Base-by-base conservation (phyloP, 1,284 basidiomycete genomes). In the Cerrena zonata region DNA sequence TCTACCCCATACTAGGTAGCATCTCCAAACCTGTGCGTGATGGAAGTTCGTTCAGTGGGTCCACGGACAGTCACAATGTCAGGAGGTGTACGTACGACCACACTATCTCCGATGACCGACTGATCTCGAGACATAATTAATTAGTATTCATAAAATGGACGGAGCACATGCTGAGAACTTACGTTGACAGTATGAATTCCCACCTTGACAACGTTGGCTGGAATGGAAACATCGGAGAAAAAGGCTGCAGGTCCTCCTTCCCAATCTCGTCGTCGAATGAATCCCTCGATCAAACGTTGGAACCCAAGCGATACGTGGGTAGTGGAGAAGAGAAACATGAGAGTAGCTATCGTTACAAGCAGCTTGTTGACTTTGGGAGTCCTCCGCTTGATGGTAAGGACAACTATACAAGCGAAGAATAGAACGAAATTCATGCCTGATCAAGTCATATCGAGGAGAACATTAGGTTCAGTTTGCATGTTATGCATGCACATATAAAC, bases 151-250 rank as follows among this genome's bases (percentile, higher is more conserved):
- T 40, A 19, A 40, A 15, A 40, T 10, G n/a, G n/a, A n/a, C n/a
- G n/a, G n/a, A n/a, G n/a, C n/a, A n/a, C n/a, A n/a, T n/a, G n/a
- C n/a, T n/a, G n/a, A n/a, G n/a, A 21, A 53, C 61, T 56, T 44
- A 62, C 64, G 50, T 69, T 69, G 15, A 69, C 60, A 22, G 68
- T 68, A 52, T 71, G 69, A 34, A 72, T 64, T 22, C 63, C 65
- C 24, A 71, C 69, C 50, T 72, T 72, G 21, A 65, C 68, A 19
- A 72, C 69, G 52, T 71, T 70, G 25, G 65, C 62, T 21, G 68
- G 69, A 12, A 66, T 66, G 22, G 66, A 70, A 2, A 71, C 68
- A 49, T 70, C 63, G 0, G 68, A 68, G 53, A 71, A 71, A 55
- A 66, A 71, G 2, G 64, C 68, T 22, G 57, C 61, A 3, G 69